Evolutionary conservation across 805 yeast genomes (phyloP).

Genomic region (Yarrowia bubula): DNA sequence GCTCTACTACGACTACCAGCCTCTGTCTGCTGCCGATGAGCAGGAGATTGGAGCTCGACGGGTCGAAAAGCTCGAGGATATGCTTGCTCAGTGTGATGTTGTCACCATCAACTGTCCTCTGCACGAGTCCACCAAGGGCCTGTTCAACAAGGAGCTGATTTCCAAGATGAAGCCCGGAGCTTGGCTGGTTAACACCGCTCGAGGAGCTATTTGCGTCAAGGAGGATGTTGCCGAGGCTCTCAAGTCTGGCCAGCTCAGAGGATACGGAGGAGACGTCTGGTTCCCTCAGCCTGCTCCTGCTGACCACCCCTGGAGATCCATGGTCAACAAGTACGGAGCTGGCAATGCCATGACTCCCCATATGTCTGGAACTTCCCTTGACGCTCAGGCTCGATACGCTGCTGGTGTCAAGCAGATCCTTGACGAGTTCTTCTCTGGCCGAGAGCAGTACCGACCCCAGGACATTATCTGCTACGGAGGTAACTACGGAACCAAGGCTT

Average conservation of each 20-base stretch:
- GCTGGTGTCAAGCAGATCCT: conserved; percentile 66
- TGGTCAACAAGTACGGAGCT: conserved; percentile 63
- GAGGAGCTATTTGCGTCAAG: conserved; percentile 62
- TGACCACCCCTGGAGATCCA: conserved; percentile 73
- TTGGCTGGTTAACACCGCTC: conserved; percentile 55
- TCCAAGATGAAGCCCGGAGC: conserved; percentile 54
- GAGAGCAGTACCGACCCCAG: conserved; percentile 68
- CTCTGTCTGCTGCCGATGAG: conserved; percentile 43
- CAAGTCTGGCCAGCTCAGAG: conserved; percentile 50
- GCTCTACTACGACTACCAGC: conserved; percentile 52
- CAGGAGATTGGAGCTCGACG: conserved; percentile 49
- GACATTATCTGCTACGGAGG: conserved; percentile 72
- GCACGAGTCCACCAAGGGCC: conserved; percentile 50
- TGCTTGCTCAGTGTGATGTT: conserved; percentile 49
- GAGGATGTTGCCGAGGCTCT: conserved; percentile 48
- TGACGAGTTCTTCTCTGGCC: conserved; percentile 58
- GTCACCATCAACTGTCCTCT: conserved; percentile 53
- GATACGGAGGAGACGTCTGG: conserved; percentile 58
- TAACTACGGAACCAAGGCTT: conserved; percentile 68
- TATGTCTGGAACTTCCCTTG: conserved; percentile 73
- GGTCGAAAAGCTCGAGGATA: conserved; percentile 48
- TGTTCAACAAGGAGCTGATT: conserved; percentile 46
- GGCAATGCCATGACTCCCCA: conserved; percentile 89
- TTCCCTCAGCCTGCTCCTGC: conserved; percentile 47
- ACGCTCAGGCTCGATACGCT: conserved; percentile 75